Evolutionary conservation across 495 filamentous ascomycete genomes (phyloP).

Genomic region (Penicillium coffeae): DNA sequence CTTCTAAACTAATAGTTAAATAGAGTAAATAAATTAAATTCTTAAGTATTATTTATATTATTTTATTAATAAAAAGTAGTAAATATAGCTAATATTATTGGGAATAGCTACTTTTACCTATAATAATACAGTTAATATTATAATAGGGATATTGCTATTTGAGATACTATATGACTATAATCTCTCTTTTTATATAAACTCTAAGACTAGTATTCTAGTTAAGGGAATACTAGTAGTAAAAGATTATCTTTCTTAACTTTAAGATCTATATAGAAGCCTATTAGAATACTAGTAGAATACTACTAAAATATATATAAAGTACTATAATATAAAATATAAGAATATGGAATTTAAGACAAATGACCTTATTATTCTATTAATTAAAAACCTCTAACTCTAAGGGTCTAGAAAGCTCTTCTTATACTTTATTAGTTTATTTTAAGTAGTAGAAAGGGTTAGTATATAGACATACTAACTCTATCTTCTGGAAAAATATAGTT

Average conservation of each 20-base stretch:
- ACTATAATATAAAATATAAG: background rate
- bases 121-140: no score
- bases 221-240: no score
- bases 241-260: no score
- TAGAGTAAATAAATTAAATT: background rate
- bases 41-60: background rate
- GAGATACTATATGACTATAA: no score
- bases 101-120: background rate
- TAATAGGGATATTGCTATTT: no score
- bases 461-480: background rate
- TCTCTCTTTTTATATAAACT: no score
- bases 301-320: background rate
- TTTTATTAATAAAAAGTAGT: background rate
- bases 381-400: background rate
- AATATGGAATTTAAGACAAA: background rate
- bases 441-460: background rate
- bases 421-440: background rate
- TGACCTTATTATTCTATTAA: background rate
- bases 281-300: background rate
- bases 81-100: background rate
- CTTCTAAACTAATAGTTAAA: background rate
- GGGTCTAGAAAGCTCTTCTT: background rate
- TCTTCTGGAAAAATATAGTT: background rate
- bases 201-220: no score
- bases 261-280: no score